Percentiles rank a stretch among this genome's conserved stretches.
phyloP scores from a whole-genome alignment of 139 green algal species.

The Tetradesmus lagerheimii region DNA sequence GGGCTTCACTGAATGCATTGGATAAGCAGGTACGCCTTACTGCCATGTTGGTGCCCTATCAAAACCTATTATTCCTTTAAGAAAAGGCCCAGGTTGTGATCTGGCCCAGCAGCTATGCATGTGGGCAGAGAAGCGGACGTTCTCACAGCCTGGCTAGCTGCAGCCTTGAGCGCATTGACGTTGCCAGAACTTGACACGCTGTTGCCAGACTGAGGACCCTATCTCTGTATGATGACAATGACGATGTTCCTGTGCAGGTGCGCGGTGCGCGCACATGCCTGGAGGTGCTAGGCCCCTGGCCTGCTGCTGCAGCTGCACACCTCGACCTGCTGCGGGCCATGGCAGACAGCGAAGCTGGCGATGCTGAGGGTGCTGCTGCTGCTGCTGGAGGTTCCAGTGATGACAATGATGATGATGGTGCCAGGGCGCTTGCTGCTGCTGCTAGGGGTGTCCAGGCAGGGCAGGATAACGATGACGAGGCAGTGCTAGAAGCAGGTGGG shows the following conservation, averaged over 20 bases:
- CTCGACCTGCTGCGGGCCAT: conserved; percentile 26
- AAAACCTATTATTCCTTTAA: no score
- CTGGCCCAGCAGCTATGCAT: no score
- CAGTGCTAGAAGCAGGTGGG: not conserved
- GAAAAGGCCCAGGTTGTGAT: no score
- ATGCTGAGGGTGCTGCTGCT: conserved; percentile 2
- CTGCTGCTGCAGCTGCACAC: conserved; percentile 33
- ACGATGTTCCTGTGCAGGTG: conserved; percentile 10
- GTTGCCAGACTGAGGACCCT: no score
- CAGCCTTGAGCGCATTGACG: no score
- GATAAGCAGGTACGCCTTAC: conserved; percentile 42
- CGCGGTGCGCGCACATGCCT: conserved; percentile 2
- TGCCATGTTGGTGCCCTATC: no score
- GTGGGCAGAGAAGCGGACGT: no score
- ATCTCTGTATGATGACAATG: no score
- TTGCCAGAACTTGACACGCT: no score
- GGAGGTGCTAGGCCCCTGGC: conserved; percentile 12
- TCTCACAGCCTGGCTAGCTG: no score
- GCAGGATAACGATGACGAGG: not conserved
- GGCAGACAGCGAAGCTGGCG: not conserved
- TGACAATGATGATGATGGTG: not conserved
- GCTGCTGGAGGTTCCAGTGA: not conserved
- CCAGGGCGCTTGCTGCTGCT: not conserved
- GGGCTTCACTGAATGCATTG: not conserved
- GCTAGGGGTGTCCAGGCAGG: not conserved